Percentiles rank a stretch among this genome's conserved stretches.
phyloP scores from a whole-genome alignment of 345 rosid genomes.

The Erodium maritimum region DNA sequence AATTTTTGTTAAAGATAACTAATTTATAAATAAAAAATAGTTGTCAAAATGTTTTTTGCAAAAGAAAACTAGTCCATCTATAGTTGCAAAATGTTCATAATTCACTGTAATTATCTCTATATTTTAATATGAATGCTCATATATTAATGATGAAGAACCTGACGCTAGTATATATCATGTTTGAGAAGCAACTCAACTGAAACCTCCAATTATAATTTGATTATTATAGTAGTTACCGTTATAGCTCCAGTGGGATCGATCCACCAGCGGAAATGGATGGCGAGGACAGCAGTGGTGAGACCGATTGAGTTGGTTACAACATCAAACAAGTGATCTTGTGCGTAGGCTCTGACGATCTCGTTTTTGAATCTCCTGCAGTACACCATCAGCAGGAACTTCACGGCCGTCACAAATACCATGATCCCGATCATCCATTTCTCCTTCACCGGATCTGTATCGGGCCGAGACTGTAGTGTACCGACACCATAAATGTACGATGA shows the following conservation, averaged over 20 bases:
- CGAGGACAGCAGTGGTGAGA: slow-evolving; percentile 18
- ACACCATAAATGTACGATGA: too few species aligned
- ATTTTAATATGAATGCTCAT: too few species aligned
- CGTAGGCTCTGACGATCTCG: slow-evolving; percentile 23
- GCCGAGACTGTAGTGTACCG: slow-evolving; percentile 13
- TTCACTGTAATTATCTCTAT: too few species aligned
- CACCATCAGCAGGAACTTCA: slow-evolving; percentile 28
- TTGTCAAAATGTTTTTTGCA: too few species aligned
- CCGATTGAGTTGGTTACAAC: slow-evolving; percentile 29
- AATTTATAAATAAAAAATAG: too few species aligned
- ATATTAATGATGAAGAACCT: too few species aligned
- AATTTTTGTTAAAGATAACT: too few species aligned
- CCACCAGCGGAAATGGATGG: slow-evolving; percentile 26
- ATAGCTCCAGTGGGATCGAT: slow-evolving; percentile 28
- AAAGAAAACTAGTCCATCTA: too few species aligned
- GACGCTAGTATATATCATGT: too few species aligned
- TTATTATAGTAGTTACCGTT: slow-evolving; percentile 11
- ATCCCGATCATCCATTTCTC: slow-evolving; percentile 35
- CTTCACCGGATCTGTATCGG: slow-evolving; percentile 11
- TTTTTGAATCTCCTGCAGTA: slow-evolving; percentile 31
- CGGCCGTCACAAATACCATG: slow-evolving; percentile 20
- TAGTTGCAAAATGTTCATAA: too few species aligned
- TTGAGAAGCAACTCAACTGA: too few species aligned
- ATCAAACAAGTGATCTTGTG: slow-evolving; percentile 30
- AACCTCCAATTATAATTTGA: too few species aligned